Base-by-base conservation (phyloP, 202 grass and related monocot genomes). In the Setaria viridis region DNA sequence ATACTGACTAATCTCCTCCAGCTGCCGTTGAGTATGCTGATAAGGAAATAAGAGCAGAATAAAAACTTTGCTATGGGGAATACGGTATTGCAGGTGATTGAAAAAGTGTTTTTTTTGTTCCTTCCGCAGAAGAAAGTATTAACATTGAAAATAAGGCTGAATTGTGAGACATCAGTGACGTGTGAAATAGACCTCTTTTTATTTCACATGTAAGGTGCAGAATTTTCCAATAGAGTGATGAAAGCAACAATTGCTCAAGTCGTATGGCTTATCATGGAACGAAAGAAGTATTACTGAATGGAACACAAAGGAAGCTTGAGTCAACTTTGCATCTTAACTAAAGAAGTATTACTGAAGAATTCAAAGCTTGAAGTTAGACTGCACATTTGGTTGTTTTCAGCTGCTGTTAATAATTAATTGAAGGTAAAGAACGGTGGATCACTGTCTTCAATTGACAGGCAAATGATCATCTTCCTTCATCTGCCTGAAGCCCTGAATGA, bases 1-100 rank as follows among this genome's bases (percentile, higher is more conserved):
- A 68, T 70, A 47, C 63, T 25, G 51, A 76, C 34, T 49, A 30
- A 29, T 50, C 75, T 71, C 64, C 32, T 72, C 32, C 51, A 6
- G 16, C 12, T 67, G 10, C 58, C 17, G 35, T 6, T 74, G 85
- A 12, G 65, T 57, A 59, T 35, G 43, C n/a, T 7, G 76, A 60
- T 3, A 47, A 2, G 29, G 43, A 58, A 71, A 67, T 4, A 29
- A 14, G 47, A 43, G 35, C 8, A 53, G 16, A 19, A 5, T 33
- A 5, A 29, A 19, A 19, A 29, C 12, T 32, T 46, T 57, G 12
- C 51, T 59, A 46, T 10, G 51, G n/a, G 37, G 55, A 68, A 47
- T 39, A 19, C 19, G 30, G 10, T 3, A 7, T 21, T 32, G 17
- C 20, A 29, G 35, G 6, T 34, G 14, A 58, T 60, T 1, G 11